phyloP scores from a whole-genome alignment of 768 basidiomycete genomes.

The Suillus discolor region DNA sequence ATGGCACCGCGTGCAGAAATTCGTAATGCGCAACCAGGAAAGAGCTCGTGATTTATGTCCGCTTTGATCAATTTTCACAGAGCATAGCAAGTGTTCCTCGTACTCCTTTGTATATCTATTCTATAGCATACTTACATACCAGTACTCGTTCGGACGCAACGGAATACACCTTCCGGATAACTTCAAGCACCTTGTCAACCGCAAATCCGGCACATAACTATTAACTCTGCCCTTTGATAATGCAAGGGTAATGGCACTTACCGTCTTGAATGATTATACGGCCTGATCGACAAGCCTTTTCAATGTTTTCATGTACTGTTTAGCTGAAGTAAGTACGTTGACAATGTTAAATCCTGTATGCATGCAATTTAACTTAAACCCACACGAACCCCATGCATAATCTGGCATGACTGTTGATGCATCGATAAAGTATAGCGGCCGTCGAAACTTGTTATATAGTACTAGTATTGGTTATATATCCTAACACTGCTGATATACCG shows the following conservation, averaged over 20 bases:
- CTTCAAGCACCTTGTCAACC: background rate
- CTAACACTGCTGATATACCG: background rate
- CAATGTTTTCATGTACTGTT: background rate
- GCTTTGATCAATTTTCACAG: background rate
- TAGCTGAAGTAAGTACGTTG: background rate
- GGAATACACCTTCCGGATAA: background rate
- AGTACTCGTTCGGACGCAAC: background rate
- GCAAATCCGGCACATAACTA: background rate
- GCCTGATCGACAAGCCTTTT: background rate
- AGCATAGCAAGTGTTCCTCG: background rate
- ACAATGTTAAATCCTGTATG: background rate
- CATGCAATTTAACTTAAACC: background rate
- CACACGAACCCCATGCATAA: background rate
- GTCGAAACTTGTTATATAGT: background rate
- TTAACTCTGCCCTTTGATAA: background rate
- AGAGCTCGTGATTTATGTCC: background rate
- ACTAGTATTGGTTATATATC: background rate
- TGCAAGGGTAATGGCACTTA: background rate
- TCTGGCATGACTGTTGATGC: background rate
- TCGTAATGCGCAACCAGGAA: slow-evolving; percentile 19
- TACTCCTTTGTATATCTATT: background rate
- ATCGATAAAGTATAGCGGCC: too few relatives aligned
- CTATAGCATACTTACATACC: background rate
- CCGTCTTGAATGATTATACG: background rate
- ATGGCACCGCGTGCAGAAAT: slow-evolving; percentile 38